Conservation (phyloP, 768 basidiomycete species). For the Sarcodon sp. region DNA sequence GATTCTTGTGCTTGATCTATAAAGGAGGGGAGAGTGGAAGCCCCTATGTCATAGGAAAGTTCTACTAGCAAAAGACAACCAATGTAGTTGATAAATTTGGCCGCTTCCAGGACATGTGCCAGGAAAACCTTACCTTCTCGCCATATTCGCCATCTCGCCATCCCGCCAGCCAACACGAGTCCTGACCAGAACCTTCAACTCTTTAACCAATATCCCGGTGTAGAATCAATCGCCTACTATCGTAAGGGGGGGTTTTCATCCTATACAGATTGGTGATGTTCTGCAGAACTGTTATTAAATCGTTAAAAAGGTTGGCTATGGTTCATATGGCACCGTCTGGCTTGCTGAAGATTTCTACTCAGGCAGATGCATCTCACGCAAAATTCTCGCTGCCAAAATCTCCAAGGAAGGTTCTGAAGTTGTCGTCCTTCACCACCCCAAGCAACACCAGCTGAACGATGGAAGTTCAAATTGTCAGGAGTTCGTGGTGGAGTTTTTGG, state of each 20-base stretch:
- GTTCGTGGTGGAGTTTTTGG: background rate
- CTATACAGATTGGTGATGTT: slow-evolving; percentile 20
- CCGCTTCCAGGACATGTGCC: too few relatives aligned
- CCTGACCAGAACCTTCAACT: too few relatives aligned
- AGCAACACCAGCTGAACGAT: too few relatives aligned
- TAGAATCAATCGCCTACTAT: slow-evolving; percentile 4
- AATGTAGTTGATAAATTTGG: too few relatives aligned
- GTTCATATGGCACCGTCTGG: slow-evolving; percentile 16
- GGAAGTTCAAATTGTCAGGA: background rate
- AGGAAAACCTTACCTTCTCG: too few relatives aligned
- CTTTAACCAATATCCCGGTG: too few relatives aligned
- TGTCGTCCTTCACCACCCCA: background rate
- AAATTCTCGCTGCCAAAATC: background rate
- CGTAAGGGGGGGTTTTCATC: slow-evolving; percentile 12
- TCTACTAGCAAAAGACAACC: too few relatives aligned
- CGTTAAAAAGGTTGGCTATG: slow-evolving; percentile 20
- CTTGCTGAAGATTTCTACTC: slow-evolving; percentile 13
- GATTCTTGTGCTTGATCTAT: too few relatives aligned
- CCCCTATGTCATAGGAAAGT: too few relatives aligned
- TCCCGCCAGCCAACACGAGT: too few relatives aligned
- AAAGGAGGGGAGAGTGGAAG: too few relatives aligned
- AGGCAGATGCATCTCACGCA: background rate
- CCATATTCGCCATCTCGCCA: too few relatives aligned
- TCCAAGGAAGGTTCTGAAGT: background rate
- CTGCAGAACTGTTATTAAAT: slow-evolving; percentile 18